Conservation (phyloP, 768 basidiomycete species). For the Gloeostereum incarnatum region DNA sequence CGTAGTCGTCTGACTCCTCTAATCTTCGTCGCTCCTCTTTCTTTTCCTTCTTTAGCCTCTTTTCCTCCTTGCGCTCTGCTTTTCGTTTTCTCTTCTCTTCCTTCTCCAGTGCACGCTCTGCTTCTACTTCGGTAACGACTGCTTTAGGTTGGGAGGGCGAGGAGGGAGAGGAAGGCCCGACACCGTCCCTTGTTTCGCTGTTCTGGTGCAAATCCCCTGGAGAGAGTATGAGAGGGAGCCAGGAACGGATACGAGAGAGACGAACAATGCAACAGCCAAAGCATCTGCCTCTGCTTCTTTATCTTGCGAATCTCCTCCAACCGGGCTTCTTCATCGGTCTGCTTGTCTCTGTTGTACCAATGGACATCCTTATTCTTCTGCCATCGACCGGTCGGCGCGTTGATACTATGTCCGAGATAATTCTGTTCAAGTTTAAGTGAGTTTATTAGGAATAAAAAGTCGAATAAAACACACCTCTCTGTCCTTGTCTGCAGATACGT, state of each 20-base stretch:
- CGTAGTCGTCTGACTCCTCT: conserved; percentile 15
- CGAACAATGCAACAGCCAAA: conserved; percentile 68
- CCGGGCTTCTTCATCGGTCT: conserved; percentile 33
- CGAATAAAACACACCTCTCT: conserved; percentile 51
- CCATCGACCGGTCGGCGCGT: conserved; percentile 93
- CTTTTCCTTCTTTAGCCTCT: conserved; percentile 44
- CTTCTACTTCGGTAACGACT: conserved; percentile 10
- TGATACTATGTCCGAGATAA: conserved; percentile 92
- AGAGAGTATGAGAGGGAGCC: conserved; percentile 4
- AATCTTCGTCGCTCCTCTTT: conserved; percentile 26
- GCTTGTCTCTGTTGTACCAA: conserved; percentile 77
- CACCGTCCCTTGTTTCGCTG: conserved; percentile 29
- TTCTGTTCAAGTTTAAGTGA: conserved; percentile 39
- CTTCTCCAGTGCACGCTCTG: conserved; percentile 23
- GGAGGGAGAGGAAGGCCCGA: not conserved
- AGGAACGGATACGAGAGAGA: conserved; percentile 7
- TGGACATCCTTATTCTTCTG: conserved; percentile 97
- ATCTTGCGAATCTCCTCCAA: conserved; percentile 70
- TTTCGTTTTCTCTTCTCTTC: conserved; percentile 44
- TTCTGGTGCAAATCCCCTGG: conserved; percentile 63
- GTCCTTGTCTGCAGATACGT: conserved; percentile 89
- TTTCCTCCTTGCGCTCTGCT: conserved; percentile 51
- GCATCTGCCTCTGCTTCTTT: conserved; percentile 87
- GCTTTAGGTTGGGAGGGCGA: conserved; percentile 1
- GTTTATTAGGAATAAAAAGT: not conserved